These are phyloP conservation scores for Didymosphaeria variabile DNA, from an alignment of 2,329 filamentous ascomycete species.

Conservation along the genomic window DNA sequence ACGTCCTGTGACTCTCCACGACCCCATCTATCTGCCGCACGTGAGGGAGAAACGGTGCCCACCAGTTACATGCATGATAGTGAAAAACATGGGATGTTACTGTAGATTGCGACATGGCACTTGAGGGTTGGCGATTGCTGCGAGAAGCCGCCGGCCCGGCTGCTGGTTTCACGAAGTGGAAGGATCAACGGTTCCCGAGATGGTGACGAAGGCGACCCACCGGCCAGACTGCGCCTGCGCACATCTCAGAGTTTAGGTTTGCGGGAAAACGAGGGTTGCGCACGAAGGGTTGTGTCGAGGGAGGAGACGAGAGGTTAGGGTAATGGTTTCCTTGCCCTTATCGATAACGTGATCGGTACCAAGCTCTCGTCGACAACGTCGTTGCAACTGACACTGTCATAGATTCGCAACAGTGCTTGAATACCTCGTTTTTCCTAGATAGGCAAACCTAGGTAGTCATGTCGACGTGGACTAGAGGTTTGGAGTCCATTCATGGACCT, in stretches of 20 bases:
- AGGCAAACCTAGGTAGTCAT: background rate
- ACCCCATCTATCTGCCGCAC: conserved; percentile 9
- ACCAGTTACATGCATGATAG: conserved; percentile 12
- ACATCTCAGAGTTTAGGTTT: background rate
- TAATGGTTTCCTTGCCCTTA: background rate
- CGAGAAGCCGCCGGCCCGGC: conserved; percentile 7
- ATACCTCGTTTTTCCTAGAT: background rate
- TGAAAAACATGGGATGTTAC: conserved; percentile 3
- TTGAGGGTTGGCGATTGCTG: background rate
- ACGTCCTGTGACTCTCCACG: conserved; percentile 14
- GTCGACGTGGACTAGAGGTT: background rate
- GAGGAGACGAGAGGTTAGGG: background rate
- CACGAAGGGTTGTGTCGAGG: background rate
- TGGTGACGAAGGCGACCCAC: background rate
- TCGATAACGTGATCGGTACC: background rate
- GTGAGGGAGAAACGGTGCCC: conserved; percentile 3
- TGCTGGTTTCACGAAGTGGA: conserved; percentile 6
- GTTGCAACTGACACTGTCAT: too few species aligned
- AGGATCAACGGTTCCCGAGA: conserved; percentile 2
- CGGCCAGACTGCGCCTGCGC: background rate
- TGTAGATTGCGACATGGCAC: conserved; percentile 11
- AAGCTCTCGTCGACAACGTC: background rate
- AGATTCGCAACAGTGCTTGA: background rate
- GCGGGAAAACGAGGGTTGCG: background rate
- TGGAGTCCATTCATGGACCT: background rate